Evolutionary conservation across 2,329 filamentous ascomycete species (phyloP).

Genomic region (Iodosphaeria phyllophila): DNA sequence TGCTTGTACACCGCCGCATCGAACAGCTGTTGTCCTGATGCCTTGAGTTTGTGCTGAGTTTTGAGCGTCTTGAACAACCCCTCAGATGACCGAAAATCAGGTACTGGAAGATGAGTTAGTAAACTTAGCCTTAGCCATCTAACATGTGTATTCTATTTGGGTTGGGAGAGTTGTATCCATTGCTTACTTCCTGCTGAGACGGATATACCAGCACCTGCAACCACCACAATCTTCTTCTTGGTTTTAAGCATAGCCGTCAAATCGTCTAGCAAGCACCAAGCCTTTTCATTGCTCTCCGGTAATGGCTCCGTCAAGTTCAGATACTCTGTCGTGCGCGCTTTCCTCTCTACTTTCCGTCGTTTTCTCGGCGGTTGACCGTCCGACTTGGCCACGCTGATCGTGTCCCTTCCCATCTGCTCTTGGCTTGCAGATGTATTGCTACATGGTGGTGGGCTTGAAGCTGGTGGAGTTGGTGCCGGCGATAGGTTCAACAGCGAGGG

Average conservation of each 20-base stretch:
- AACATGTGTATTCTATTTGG: no score
- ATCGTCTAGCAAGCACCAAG: conserved; percentile 54
- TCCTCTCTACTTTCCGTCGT: conserved; percentile 45
- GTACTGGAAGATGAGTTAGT: conserved; percentile 35
- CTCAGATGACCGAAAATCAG: conserved; percentile 83
- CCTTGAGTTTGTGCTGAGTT: conserved; percentile 75
- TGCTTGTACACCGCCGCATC: conserved; percentile 96
- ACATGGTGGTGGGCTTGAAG: conserved; percentile 31
- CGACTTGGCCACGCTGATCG: conserved; percentile 18
- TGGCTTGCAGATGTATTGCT: conserved; percentile 22
- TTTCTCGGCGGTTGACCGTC: conserved; percentile 56
- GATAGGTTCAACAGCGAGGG: conserved; percentile 31
- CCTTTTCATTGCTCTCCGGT: no score
- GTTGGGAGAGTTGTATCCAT: conserved; percentile 4
- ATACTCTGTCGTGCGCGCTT: conserved; percentile 60
- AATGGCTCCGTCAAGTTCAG: conserved; percentile 47
- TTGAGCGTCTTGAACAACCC: conserved; percentile 78
- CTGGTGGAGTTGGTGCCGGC: conserved; percentile 26
- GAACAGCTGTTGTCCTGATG: conserved; percentile 88
- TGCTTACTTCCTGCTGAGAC: conserved; percentile 64
- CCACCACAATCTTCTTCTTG: conserved; percentile 91
- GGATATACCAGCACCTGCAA: conserved; percentile 92
- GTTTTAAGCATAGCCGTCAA: conserved; percentile 60
- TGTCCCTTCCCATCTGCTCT: conserved; percentile 10
- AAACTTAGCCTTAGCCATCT: no score